Conservation (phyloP, 140 eudicot species). For the Anethum foeniculum region DNA sequence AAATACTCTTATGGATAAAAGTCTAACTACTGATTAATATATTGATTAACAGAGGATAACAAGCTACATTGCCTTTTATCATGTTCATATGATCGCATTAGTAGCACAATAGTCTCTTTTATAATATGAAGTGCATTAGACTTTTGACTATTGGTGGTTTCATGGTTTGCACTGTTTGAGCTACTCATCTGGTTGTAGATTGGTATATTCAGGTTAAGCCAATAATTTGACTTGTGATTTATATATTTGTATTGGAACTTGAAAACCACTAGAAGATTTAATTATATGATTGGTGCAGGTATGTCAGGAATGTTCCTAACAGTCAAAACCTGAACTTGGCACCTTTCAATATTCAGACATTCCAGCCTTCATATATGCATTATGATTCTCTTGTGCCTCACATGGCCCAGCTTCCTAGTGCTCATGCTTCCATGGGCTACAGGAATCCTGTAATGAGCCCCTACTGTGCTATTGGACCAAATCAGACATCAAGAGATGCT, state of each 20-base stretch:
- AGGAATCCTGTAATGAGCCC: slow-evolving; percentile 46
- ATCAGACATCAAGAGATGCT: slow-evolving; percentile 61
- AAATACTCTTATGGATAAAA: neutral
- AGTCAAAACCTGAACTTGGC: slow-evolving; percentile 40
- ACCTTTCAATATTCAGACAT: slow-evolving; percentile 53
- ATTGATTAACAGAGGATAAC: neutral
- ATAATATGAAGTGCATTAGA: neutral
- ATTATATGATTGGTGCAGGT: slow-evolving; percentile 39
- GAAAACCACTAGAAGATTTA: neutral
- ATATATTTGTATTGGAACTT: no score
- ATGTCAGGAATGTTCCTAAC: slow-evolving; percentile 53
- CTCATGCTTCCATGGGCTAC: slow-evolving; percentile 49
- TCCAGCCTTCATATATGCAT: slow-evolving; percentile 65
- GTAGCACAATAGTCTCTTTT: neutral
- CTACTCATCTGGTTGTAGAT: neutral
- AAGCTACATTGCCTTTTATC: neutral
- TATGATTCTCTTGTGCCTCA: slow-evolving; percentile 57
- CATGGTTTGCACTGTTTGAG: neutral
- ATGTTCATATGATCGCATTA: neutral
- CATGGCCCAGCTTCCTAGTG: slow-evolving; percentile 41
- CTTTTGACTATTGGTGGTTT: neutral
- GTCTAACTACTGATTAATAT: neutral
- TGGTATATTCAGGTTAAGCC: neutral
- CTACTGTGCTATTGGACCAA: slow-evolving; percentile 42
- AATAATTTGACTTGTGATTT: neutral